phyloP scores from a whole-genome alignment of 2,329 filamentous ascomycete species.

The Penicillium sp. region DNA sequence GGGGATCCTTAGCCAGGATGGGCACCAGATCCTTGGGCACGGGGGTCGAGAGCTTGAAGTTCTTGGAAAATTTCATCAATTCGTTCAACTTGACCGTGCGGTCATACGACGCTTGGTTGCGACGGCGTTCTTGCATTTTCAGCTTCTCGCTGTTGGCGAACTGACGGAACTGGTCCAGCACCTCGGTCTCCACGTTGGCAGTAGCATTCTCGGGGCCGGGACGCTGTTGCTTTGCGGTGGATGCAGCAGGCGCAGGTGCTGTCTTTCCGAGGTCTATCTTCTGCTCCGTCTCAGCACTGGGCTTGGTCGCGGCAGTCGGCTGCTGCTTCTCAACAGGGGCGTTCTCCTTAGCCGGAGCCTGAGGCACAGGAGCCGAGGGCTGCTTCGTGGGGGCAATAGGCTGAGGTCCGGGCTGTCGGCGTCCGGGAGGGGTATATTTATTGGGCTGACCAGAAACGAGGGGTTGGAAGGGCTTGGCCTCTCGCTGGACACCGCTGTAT shows the following conservation, averaged over 20 bases:
- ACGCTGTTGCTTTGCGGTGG: constrained; percentile 31
- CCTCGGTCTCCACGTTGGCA: constrained; percentile 57
- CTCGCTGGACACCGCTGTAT: constrained; percentile 87
- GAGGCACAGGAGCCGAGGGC: constrained; percentile 56
- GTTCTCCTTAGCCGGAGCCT: constrained; percentile 26
- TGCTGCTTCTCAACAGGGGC: constrained; percentile 20
- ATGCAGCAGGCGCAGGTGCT: constrained; percentile 25
- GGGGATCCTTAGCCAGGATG: constrained; percentile 94
- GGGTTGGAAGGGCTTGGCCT: constrained; percentile 57
- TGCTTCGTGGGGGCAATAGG: constrained; percentile 80
- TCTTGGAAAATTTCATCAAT: constrained; percentile 87
- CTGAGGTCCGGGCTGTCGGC: constrained; percentile 70
- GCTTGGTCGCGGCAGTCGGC: constrained; percentile 19
- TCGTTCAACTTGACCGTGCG: constrained; percentile 92
- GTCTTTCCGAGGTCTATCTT: constrained; percentile 23
- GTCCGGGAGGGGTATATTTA: constrained; percentile 87
- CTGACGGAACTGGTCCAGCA: constrained; percentile 59
- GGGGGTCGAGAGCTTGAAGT: constrained; percentile 89
- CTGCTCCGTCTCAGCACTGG: constrained; percentile 23
- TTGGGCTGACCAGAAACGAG: constrained; percentile 56
- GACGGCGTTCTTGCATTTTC: constrained; percentile 54
- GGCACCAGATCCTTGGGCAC: constrained; percentile 87
- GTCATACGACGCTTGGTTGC: constrained; percentile 59
- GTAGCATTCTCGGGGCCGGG: constrained; percentile 49
- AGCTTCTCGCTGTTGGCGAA: constrained; percentile 60